These are phyloP conservation scores for Colletotrichum aenigma DNA, from an alignment of 2,329 filamentous ascomycete genomes.

Conservation along the genomic window DNA sequence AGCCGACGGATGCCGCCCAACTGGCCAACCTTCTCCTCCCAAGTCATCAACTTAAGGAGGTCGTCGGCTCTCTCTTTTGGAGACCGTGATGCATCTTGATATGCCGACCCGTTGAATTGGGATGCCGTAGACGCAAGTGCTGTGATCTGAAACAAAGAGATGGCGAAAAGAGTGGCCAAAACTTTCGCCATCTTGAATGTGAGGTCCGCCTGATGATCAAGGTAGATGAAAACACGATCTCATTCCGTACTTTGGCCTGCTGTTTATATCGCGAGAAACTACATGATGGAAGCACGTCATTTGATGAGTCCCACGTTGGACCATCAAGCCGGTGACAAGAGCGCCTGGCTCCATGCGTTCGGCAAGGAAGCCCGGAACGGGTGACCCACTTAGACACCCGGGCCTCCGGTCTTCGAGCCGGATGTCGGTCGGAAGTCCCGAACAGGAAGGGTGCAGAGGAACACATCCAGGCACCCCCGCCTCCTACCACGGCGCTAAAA, in stretches of 20 bases:
- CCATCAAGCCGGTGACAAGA: background rate
- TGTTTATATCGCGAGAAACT: background rate
- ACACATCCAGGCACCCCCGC: background rate
- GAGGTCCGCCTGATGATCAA: background rate
- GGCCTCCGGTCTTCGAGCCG: background rate
- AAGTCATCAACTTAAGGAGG: constrained; percentile 11
- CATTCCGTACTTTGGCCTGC: too few species aligned
- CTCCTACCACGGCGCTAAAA: background rate
- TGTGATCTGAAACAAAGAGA: background rate
- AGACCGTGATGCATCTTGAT: background rate
- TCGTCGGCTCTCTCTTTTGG: constrained; percentile 6
- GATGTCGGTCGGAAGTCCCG: constrained; percentile 11
- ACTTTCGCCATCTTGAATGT: background rate
- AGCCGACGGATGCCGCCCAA: constrained; percentile 11
- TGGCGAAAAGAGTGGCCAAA: background rate
- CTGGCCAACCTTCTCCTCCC: constrained; percentile 16
- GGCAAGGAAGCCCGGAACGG: background rate
- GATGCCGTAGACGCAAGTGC: background rate
- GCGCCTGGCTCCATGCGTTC: background rate
- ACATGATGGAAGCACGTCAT: background rate
- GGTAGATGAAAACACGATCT: too few species aligned
- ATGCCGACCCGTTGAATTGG: background rate
- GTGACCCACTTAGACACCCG: background rate
- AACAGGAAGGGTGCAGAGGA: background rate
- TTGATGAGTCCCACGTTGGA: background rate